Conservation (phyloP, 495 filamentous ascomycete species). For the Tuber borchii region DNA sequence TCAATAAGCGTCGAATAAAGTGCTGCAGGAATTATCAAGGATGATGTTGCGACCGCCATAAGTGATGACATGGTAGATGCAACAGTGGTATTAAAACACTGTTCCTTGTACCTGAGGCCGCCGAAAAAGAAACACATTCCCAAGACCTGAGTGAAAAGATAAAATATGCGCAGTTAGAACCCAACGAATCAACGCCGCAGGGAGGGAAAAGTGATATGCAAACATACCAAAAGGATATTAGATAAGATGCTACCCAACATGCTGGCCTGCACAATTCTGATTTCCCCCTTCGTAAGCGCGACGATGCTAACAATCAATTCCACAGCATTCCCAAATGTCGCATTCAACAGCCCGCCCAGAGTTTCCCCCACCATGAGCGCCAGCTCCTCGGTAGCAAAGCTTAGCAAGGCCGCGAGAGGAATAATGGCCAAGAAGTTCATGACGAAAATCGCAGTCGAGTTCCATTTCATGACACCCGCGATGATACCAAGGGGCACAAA, state of each 20-base stretch:
- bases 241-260: constrained; percentile 97
- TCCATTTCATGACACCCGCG: constrained; percentile 64
- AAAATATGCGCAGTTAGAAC: not conserved
- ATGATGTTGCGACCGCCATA: constrained; percentile 85
- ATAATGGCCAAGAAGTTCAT: constrained; percentile 96
- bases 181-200: constrained; percentile 12
- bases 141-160: constrained; percentile 49
- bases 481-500: constrained; percentile 88
- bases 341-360: constrained; percentile 86
- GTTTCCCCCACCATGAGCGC: constrained; percentile 78
- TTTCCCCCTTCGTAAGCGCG: constrained; percentile 74
- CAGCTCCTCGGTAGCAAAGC: constrained; percentile 93
- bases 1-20: constrained; percentile 56
- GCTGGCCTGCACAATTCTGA: constrained; percentile 91
- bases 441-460: constrained; percentile 68
- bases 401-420: constrained; percentile 82
- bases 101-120: constrained; percentile 64
- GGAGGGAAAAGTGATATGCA: constrained; percentile 10
- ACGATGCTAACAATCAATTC: constrained; percentile 96
- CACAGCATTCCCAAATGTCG: constrained; percentile 80
- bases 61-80: constrained; percentile 94
- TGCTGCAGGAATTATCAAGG: constrained; percentile 84
- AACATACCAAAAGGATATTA: constrained; percentile 71
- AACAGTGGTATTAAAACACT: constrained; percentile 75
- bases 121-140: constrained; percentile 95